These are phyloP conservation scores for Trypanosoma platydactyli DNA, from an alignment of 208 protist species.

Conservation along the genomic window DNA sequence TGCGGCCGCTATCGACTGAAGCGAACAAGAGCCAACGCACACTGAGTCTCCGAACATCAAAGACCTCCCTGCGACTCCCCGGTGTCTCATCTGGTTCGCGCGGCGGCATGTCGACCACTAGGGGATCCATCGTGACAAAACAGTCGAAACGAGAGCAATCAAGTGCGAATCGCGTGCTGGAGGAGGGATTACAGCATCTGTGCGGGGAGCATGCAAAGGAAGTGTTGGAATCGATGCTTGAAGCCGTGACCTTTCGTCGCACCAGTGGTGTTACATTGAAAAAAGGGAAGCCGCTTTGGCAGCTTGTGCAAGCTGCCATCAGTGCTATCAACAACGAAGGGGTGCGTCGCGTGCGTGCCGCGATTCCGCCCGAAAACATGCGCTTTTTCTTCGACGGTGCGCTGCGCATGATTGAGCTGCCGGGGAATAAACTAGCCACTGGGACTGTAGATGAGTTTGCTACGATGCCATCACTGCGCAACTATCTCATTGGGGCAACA, in stretches of 20 bases:
- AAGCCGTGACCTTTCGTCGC: slow-evolving; percentile 17
- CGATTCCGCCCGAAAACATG: slow-evolving; percentile 40
- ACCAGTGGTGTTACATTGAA: background rate
- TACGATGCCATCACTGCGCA: slow-evolving; percentile 19
- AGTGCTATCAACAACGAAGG: slow-evolving; percentile 56
- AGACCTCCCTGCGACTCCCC: background rate
- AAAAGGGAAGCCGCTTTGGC: slow-evolving; percentile 34
- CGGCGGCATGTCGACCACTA: background rate
- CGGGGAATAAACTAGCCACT: background rate
- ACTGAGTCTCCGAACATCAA: background rate
- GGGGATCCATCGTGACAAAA: too few relatives aligned
- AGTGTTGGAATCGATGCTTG: slow-evolving; percentile 23
- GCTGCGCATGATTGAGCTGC: slow-evolving; percentile 36
- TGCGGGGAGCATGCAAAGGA: slow-evolving; percentile 23
- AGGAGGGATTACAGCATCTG: slow-evolving; percentile 22
- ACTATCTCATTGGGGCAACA: slow-evolving; percentile 36
- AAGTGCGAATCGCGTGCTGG: slow-evolving; percentile 22
- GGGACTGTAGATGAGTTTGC: slow-evolving; percentile 23
- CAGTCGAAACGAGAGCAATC: slow-evolving; percentile 16
- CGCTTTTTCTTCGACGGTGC: slow-evolving; percentile 49
- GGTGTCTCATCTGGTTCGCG: background rate
- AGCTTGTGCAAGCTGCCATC: slow-evolving; percentile 48
- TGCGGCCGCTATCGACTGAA: background rate
- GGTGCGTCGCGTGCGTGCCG: slow-evolving; percentile 46
- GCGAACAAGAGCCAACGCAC: background rate